A percentile compares a stretch with the other conserved stretches of the same genome.
Conservation (phyloP, 2,329 filamentous ascomycete species). For the Exserohilum rostratum region DNA sequence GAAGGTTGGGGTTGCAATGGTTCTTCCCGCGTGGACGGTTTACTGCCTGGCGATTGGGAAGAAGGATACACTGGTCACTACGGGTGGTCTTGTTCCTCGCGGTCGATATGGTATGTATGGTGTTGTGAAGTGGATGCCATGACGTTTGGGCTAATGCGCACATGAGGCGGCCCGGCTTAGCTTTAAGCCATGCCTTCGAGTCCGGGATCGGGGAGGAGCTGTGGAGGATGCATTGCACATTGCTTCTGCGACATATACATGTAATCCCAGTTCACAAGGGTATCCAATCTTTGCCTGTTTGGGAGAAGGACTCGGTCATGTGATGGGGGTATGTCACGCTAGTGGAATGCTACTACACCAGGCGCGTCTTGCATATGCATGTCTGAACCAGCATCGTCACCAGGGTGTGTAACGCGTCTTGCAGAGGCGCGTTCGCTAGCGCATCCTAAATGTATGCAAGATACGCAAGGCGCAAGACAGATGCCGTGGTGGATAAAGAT, state of each 20-base stretch:
- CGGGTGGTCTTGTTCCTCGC: neutral
- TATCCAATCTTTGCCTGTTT: too few species aligned
- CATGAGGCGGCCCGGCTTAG: neutral
- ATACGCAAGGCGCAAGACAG: conserved; percentile 1
- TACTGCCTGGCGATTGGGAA: neutral
- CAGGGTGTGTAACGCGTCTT: conserved; percentile 2
- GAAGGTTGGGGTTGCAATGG: neutral
- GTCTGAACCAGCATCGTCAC: neutral
- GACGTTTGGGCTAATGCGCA: neutral
- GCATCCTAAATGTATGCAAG: neutral
- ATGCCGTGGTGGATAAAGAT: too few species aligned
- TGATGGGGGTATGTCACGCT: too few species aligned
- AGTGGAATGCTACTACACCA: conserved; percentile 1
- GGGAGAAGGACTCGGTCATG: too few species aligned
- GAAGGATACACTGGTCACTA: conserved; percentile 1
- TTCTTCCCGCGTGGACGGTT: conserved; percentile 1
- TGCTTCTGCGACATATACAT: neutral
- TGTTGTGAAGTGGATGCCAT: neutral
- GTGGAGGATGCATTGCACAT: neutral
- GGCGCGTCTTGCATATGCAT: neutral
- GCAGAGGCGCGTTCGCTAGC: neutral
- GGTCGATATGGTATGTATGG: neutral
- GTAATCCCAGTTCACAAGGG: too few species aligned
- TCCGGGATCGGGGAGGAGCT: neutral
- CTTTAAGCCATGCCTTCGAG: neutral